Conservation (phyloP, 352 stramenopile species). For the Phytophthora crassamura region DNA sequence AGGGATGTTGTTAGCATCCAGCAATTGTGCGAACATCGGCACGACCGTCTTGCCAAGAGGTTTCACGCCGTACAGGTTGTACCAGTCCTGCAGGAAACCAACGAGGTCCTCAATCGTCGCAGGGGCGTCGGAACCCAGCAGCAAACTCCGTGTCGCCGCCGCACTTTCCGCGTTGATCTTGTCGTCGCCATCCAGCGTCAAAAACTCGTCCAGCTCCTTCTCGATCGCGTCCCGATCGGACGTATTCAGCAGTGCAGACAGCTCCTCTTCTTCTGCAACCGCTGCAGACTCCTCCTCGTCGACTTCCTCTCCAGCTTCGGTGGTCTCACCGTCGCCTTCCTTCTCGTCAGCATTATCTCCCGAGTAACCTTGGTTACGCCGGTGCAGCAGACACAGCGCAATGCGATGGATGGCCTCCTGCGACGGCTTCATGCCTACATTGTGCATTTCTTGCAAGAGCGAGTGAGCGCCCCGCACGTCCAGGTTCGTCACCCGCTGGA, state of each 20-base stretch:
- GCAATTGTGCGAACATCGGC: constrained; percentile 65
- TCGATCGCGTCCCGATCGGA: constrained; percentile 60
- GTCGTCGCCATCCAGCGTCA: constrained; percentile 52
- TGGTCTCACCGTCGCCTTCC: constrained; percentile 1
- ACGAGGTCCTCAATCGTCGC: constrained; percentile 65
- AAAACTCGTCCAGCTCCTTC: constrained; percentile 45
- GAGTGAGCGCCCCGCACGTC: constrained; percentile 61
- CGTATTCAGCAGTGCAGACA: constrained; percentile 41
- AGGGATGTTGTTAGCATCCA: constrained; percentile 54
- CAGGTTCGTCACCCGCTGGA: constrained; percentile 55
- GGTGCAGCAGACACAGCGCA: constrained; percentile 63
- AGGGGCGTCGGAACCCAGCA: constrained; percentile 50
- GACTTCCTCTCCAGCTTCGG: constrained; percentile 22
- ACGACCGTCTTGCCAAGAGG: constrained; percentile 80
- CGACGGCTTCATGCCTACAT: constrained; percentile 66
- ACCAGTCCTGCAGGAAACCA: constrained; percentile 87
- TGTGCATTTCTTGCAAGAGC: constrained; percentile 86
- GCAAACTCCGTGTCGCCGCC: constrained; percentile 18
- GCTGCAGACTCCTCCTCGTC: constrained; percentile 7
- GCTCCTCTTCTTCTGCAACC: constrained; percentile 31
- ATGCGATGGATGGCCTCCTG: constrained; percentile 78
- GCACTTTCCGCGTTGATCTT: constrained; percentile 33
- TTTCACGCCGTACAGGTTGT: constrained; percentile 80
- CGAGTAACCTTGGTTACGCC: constrained; percentile 27
- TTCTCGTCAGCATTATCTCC: constrained; percentile 6